Conservation (phyloP, 306 rosid species). For the Herpetospermum pedunculosum region DNA sequence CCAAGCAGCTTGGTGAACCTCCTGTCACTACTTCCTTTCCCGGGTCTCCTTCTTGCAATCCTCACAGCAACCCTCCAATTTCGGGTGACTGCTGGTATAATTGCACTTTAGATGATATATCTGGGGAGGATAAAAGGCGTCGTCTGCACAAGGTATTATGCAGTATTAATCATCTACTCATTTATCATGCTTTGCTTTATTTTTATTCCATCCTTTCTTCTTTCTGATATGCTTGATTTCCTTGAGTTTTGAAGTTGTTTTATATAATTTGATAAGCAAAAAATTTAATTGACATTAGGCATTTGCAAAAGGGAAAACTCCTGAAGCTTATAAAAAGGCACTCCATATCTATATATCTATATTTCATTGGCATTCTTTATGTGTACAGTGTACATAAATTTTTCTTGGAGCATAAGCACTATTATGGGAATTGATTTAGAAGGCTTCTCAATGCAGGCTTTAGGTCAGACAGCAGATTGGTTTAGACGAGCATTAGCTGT, state of each 20-base stretch:
- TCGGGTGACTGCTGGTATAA: constrained; percentile 97
- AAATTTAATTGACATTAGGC: background rate
- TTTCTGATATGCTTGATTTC: background rate
- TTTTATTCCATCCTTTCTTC: constrained; percentile 9
- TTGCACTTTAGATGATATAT: constrained; percentile 85
- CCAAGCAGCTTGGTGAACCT: constrained; percentile 85
- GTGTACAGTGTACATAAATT: background rate
- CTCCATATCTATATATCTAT: background rate
- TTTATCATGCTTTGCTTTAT: background rate
- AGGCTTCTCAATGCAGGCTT: constrained; percentile 46
- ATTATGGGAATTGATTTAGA: constrained; percentile 12
- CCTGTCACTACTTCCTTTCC: constrained; percentile 31
- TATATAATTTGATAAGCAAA: background rate
- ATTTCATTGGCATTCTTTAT: background rate
- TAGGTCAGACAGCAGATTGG: constrained; percentile 95
- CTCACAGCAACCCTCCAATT: constrained; percentile 65
- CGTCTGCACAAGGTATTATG: constrained; percentile 75
- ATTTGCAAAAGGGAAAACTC: background rate
- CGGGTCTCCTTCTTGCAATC: constrained; percentile 66
- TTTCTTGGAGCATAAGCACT: background rate
- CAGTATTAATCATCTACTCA: background rate
- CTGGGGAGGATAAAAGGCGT: constrained; percentile 69
- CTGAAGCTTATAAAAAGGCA: background rate
- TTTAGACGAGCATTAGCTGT: constrained; percentile 86
- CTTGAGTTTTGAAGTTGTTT: background rate